phyloP scores from a whole-genome alignment of 2,329 filamentous ascomycete species.

The Lachnellula suecica region DNA sequence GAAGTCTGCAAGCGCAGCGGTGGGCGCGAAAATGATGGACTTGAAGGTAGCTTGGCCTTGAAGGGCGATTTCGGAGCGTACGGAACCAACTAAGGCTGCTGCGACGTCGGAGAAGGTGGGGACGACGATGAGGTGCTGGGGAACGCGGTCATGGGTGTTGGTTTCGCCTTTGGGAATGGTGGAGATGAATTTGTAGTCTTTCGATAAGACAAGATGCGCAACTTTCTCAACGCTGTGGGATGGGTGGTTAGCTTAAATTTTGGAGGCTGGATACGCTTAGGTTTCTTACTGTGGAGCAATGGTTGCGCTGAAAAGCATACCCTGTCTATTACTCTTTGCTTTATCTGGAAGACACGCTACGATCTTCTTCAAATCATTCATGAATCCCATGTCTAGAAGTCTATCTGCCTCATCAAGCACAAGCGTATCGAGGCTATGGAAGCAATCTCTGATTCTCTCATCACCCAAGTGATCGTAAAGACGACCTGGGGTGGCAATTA shows the following conservation, averaged over 20 bases:
- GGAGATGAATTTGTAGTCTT: conserved; percentile 83
- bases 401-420: conserved; percentile 97
- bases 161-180: conserved; percentile 81
- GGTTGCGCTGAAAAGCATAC: conserved; percentile 93
- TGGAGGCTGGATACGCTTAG: too few species aligned
- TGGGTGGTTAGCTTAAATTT: too few species aligned
- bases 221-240: conserved; percentile 79
- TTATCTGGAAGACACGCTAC: conserved; percentile 61
- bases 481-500: conserved; percentile 89
- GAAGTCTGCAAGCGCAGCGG: conserved; percentile 70
- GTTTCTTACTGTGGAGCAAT: conserved; percentile 81
- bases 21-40: conserved; percentile 90
- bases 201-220: conserved; percentile 74
- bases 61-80: conserved; percentile 56
- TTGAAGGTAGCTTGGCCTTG: conserved; percentile 65
- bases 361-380: conserved; percentile 63
- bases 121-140: conserved; percentile 72
- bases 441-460: conserved; percentile 37
- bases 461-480: conserved; percentile 73
- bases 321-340: conserved; percentile 70
- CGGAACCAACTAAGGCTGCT: conserved; percentile 75
- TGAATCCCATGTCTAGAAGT: conserved; percentile 94
- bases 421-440: conserved; percentile 75
- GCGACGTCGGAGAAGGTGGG: conserved; percentile 72
- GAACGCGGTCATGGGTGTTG: conserved; percentile 81